These are phyloP conservation scores for Saposhnikovia divaricata DNA, from an alignment of 129 eudicot genomes.

Conservation along the genomic window DNA sequence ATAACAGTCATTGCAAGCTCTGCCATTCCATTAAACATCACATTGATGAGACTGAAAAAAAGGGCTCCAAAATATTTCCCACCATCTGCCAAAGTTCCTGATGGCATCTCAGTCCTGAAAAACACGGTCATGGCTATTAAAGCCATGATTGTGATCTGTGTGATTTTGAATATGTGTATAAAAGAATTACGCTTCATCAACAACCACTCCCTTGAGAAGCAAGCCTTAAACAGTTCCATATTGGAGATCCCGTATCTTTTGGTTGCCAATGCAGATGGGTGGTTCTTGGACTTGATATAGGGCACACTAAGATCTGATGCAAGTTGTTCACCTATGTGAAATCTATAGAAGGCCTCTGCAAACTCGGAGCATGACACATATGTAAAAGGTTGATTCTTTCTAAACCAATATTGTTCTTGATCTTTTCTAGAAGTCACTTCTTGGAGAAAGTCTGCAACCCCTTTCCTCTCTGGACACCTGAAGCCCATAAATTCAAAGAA, in stretches of 20 bases:
- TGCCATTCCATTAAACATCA: conserved; percentile 73
- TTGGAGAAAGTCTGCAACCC: conserved; percentile 67
- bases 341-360: conserved; percentile 23
- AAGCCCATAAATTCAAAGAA: conserved; percentile 63
- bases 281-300: conserved; percentile 28
- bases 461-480: conserved; percentile 78
- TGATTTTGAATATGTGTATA: conserved; percentile 53
- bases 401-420: conserved; percentile 75
- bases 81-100: conserved; percentile 58
- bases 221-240: conserved; percentile 29
- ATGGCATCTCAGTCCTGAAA: conserved; percentile 57
- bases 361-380: conserved; percentile 49
- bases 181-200: conserved; percentile 18
- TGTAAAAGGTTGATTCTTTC: conserved; percentile 43
- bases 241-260: conserved; percentile 61
- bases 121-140: conserved; percentile 53
- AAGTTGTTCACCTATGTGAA: conserved; percentile 44
- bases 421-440: conserved; percentile 77
- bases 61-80: conserved; percentile 59
- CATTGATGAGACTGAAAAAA: conserved; percentile 63
- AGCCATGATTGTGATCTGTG: conserved; percentile 59
- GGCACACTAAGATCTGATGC: conserved; percentile 39
- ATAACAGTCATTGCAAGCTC: conserved; percentile 59
- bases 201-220: too few species aligned
- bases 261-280: conserved; percentile 59